Percentiles rank a stretch among this genome's conserved stretches.
Evolutionary conservation across 805 yeast species (phyloP).

Genomic region (Diddensiella transvaalensis): DNA sequence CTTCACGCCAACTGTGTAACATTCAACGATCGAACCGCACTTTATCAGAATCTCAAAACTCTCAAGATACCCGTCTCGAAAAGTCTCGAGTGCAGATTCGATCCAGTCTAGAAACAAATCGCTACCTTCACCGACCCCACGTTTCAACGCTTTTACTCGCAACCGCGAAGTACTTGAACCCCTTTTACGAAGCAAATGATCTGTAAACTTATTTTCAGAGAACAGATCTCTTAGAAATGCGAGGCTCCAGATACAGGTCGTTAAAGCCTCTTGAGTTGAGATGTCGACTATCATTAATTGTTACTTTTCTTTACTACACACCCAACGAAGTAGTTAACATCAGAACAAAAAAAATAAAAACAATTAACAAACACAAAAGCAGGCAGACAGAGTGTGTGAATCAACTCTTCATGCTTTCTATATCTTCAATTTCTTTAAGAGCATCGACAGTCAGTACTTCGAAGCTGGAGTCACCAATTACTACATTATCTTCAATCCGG

Average conservation of each 20-base stretch:
- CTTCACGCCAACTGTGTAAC: not conserved
- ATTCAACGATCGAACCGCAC: not conserved
- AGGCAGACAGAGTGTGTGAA: no score
- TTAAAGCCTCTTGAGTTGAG: not conserved
- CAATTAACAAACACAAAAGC: no score
- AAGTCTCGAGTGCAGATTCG: not conserved
- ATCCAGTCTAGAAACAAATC: constrained; percentile 6
- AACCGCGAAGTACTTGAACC: not conserved
- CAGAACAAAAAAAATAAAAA: not conserved
- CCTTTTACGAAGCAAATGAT: not conserved
- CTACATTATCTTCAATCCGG: constrained; percentile 91
- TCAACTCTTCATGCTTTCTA: constrained; percentile 42
- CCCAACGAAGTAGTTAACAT: no score
- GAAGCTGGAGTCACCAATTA: constrained; percentile 60
- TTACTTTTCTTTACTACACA: no score
- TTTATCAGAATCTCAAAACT: not conserved
- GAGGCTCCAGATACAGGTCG: constrained; percentile 46
- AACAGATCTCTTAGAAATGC: constrained; percentile 53
- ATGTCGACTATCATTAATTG: no score
- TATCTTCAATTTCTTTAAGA: constrained; percentile 78
- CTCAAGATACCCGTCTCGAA: not conserved
- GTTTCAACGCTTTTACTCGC: constrained; percentile 3
- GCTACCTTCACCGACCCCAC: not conserved
- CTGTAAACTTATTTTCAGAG: constrained; percentile 38
- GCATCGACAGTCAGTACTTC: constrained; percentile 75